These are phyloP conservation scores for Suillus weaverae DNA, from an alignment of 768 basidiomycete species.

Conservation along the genomic window DNA sequence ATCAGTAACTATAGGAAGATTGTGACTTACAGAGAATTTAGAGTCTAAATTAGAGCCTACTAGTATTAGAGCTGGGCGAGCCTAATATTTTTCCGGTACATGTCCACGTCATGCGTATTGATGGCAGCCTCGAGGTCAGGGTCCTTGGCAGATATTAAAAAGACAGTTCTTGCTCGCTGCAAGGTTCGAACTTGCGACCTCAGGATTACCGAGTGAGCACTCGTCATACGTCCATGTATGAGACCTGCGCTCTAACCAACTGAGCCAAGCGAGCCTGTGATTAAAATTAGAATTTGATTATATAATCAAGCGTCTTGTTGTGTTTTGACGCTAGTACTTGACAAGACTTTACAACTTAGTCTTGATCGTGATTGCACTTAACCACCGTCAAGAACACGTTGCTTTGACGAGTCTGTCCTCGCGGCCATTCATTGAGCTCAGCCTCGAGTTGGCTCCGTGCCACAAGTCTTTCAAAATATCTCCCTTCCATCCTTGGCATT, in stretches of 20 bases:
- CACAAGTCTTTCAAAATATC: constrained; percentile 1
- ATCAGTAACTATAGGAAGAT: neutral
- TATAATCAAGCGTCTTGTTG: neutral
- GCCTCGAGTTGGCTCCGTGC: constrained; percentile 3
- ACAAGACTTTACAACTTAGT: neutral
- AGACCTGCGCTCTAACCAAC: constrained; percentile 61
- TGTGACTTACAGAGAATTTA: neutral
- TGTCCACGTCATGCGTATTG: neutral
- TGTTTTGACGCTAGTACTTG: neutral
- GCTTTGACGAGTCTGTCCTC: constrained; percentile 3
- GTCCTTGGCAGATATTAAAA: constrained; percentile 7
- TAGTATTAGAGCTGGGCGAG: neutral
- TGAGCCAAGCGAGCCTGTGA: constrained; percentile 47
- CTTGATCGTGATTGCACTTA: constrained; percentile 3
- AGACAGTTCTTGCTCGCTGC: constrained; percentile 44
- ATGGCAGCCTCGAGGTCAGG: too few species aligned
- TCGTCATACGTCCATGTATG: constrained; percentile 40
- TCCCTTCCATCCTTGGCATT: neutral
- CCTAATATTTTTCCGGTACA: neutral
- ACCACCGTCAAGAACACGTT: constrained; percentile 1
- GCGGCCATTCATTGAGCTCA: neutral
- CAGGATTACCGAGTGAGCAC: constrained; percentile 44
- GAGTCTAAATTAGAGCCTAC: neutral
- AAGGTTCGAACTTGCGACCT: constrained; percentile 67
- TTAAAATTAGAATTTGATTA: neutral